Evolutionary conservation across 139 green algal species (phyloP).

Genomic region (Chlorella sp.): DNA sequence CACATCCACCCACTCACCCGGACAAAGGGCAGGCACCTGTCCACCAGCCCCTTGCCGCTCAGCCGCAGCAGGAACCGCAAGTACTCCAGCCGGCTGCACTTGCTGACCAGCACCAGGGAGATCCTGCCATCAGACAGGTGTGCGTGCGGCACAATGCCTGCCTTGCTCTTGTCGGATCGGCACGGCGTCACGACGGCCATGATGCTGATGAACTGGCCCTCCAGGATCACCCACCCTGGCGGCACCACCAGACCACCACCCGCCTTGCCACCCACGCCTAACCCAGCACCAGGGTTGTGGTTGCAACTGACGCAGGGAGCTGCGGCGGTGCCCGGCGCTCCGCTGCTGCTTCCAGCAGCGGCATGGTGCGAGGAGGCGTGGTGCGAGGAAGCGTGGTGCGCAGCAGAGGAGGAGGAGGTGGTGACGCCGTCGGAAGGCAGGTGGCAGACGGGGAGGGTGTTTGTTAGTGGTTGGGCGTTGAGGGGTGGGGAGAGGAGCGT

Average conservation of each 20-base stretch:
- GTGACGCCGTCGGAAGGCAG: too few relatives aligned
- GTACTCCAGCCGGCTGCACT: constrained; percentile 52
- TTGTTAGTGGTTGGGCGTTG: too few relatives aligned
- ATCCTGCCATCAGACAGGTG: constrained; percentile 75
- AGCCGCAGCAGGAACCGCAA: constrained; percentile 68
- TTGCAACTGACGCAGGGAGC: too few relatives aligned
- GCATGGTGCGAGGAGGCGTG: too few relatives aligned
- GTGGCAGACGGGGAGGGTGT: too few relatives aligned
- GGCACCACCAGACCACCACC: background rate
- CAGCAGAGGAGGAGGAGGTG: too few relatives aligned
- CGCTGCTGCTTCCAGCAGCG: too few relatives aligned
- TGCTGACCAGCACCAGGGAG: constrained; percentile 67
- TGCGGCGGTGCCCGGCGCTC: too few relatives aligned
- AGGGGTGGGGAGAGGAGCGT: too few relatives aligned
- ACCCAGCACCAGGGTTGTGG: too few relatives aligned
- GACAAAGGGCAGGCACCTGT: constrained; percentile 13
- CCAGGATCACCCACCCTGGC: background rate
- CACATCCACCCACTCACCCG: constrained; percentile 1
- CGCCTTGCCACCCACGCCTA: too few relatives aligned
- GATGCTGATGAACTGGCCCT: constrained; percentile 50
- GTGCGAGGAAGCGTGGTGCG: too few relatives aligned
- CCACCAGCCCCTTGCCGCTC: constrained; percentile 34
- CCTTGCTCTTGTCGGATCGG: constrained; percentile 57
- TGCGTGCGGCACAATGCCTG: constrained; percentile 55
- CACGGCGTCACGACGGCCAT: constrained; percentile 76